phyloP scores from a whole-genome alignment of 441 rosid species.

The Metrosideros polymorpha region DNA sequence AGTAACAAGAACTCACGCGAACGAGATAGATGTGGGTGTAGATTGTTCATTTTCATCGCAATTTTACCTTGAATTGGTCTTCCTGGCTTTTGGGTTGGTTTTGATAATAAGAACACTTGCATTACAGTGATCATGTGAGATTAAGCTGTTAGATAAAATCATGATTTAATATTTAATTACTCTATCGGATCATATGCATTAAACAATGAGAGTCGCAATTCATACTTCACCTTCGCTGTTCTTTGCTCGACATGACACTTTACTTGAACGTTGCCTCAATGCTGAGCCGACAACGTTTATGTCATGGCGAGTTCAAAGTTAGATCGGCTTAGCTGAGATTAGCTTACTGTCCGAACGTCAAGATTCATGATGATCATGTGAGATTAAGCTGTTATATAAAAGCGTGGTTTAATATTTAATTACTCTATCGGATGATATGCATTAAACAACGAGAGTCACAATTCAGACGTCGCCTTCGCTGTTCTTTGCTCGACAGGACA shows the following conservation, averaged over 20 bases:
- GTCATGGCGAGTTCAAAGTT: background rate
- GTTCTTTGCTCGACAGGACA: background rate
- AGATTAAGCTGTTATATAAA: too few species aligned
- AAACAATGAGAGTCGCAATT: too few species aligned
- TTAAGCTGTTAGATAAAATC: too few species aligned
- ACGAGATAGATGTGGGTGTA: background rate
- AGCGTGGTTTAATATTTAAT: too few species aligned
- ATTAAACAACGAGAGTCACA: too few species aligned
- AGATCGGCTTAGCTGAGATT: background rate
- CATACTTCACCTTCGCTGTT: background rate
- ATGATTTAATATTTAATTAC: too few species aligned
- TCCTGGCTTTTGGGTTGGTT: too few species aligned
- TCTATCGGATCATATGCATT: too few species aligned
- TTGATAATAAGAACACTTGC: background rate
- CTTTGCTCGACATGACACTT: background rate
- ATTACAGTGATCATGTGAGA: background rate
- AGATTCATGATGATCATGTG: background rate
- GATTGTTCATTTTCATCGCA: background rate
- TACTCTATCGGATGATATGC: too few species aligned
- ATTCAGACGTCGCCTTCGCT: background rate
- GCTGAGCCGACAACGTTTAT: background rate
- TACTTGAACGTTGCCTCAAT: background rate
- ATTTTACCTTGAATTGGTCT: background rate
- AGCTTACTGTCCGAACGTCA: background rate
- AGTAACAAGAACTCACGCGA: background rate